Conservation (phyloP, 2,329 filamentous ascomycete genomes). For the Trichoderma semiorbis region DNA sequence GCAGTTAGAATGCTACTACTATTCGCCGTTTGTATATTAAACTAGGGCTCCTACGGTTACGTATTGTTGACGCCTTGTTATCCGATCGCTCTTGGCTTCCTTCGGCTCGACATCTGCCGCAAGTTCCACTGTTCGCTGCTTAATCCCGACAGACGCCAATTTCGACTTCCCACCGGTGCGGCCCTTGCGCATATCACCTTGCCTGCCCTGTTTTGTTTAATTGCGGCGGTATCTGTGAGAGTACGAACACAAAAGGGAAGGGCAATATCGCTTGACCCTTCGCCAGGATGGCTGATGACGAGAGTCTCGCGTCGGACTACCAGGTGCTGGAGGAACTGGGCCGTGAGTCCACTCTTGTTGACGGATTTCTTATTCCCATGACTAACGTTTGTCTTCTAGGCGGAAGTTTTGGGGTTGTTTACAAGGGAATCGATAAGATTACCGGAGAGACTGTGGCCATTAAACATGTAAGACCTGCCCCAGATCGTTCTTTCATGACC, state of each 20-base stretch:
- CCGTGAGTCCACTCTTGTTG: conserved; percentile 56
- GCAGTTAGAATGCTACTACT: neutral
- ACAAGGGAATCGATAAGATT: conserved; percentile 87
- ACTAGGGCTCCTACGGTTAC: neutral
- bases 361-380: neutral
- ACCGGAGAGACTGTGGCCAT: conserved; percentile 94
- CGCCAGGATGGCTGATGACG: conserved; percentile 49
- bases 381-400: conserved; percentile 47
- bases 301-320: conserved; percentile 78
- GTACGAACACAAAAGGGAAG: neutral
- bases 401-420: conserved; percentile 94
- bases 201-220: neutral
- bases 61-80: neutral
- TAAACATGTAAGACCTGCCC: conserved; percentile 70
- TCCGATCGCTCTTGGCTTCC: conserved; percentile 10
- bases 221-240: neutral
- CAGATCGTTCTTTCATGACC: neutral
- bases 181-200: neutral
- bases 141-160: neutral
- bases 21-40: neutral
- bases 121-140: conserved; percentile 1
- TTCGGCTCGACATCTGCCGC: neutral
- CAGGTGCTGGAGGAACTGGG: conserved; percentile 95
- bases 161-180: neutral
- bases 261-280: conserved; percentile 16